Evolutionary conservation across 108 stramenopile species (phyloP), one percentile per base, ranked within the genome.

Genomic region (Cyclotella sp.): DNA sequence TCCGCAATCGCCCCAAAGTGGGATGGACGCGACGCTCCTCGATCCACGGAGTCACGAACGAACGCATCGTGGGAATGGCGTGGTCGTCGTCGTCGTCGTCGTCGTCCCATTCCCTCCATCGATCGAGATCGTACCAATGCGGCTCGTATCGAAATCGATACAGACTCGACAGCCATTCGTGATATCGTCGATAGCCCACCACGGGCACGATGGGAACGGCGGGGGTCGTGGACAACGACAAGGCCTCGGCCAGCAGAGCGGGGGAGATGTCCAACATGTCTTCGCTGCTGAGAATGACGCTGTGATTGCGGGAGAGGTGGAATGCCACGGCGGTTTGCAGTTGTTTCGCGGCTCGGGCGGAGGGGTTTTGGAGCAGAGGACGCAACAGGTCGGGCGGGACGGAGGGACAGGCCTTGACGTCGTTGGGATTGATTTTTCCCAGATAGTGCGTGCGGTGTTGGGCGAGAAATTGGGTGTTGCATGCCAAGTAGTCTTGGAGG

Each of bases 401-500:
- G 13, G 15, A 40, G 1, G 0, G 10, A 26, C 60, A 62, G 14
- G 10, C 9, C 12, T 62, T 39, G 13, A 62, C 60, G 34, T 62
- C 60, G 34, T 41, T 13, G 29, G 24, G n/a, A 26, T 62, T 62
- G 60, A 62, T 40, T 39, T 62, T 62, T 34, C 60, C 60, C 1
- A 62, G 39, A 11, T 62, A 62, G 18, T 41, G 15, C 15, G 39
- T 40, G 14, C 39, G n/a, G 60, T 62, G 60, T 30, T 62, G 18
- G 34, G 14, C 16, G 34, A 62, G 34, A 9, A 62, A 40, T 0
- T 40, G 1, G 39, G 60, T 62, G 60, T 62, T 62, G 60, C 60
- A 62, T 3, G 60, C 60, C 14, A 62, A 11, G 39, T 62, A 62
- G 34, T 62, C 60, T 62, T 62, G 60, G 19, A 62, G 13, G 29